A percentile compares a stretch with the other conserved stretches of the same genome.
phyloP scores from a whole-genome alignment of 495 filamentous ascomycete species.

The Lichina pygmaea region DNA sequence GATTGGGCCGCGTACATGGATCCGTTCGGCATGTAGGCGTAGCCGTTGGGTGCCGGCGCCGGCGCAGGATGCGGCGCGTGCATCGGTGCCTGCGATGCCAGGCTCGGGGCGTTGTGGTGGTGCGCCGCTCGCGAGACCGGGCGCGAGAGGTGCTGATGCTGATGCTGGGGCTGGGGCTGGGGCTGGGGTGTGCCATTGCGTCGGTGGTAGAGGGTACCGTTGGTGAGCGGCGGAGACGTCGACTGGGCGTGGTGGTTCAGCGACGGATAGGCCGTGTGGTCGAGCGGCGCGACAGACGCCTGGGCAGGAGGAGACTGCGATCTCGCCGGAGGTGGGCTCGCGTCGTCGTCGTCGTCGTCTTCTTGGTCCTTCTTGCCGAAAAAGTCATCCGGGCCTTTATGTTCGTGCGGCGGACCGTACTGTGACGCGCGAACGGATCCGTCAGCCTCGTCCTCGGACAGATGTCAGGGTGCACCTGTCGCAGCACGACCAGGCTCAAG shows the following conservation, averaged over 20 bases:
- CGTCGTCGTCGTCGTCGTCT: constrained; percentile 75
- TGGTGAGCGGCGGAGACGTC: constrained; percentile 63
- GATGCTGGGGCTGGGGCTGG: constrained; percentile 12
- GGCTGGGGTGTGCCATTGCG: constrained; percentile 62
- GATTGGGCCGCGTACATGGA: constrained; percentile 56
- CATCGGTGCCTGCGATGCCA: constrained; percentile 29
- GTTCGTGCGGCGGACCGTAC: constrained; percentile 82
- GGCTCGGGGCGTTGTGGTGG: constrained; percentile 47
- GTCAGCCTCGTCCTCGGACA: too few relatives aligned
- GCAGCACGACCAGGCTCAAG: neutral
- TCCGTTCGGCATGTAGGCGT: constrained; percentile 61
- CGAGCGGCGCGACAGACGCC: constrained; percentile 44
- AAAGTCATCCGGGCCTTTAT: constrained; percentile 89
- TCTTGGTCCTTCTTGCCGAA: constrained; percentile 57
- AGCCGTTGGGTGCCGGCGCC: constrained; percentile 41
- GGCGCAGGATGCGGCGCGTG: constrained; percentile 31
- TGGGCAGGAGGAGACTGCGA: constrained; percentile 27
- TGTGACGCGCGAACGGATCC: constrained; percentile 11
- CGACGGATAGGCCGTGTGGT: constrained; percentile 45
- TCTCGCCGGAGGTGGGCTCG: constrained; percentile 30
- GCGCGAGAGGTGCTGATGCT: constrained; percentile 25
- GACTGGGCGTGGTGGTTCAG: constrained; percentile 52
- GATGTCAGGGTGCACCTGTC: too few relatives aligned
- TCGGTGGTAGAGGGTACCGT: constrained; percentile 43
- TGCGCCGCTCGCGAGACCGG: constrained; percentile 62